Conservation (phyloP, 805 yeast genomes). For the Cyberlindnera galapagoensis region DNA sequence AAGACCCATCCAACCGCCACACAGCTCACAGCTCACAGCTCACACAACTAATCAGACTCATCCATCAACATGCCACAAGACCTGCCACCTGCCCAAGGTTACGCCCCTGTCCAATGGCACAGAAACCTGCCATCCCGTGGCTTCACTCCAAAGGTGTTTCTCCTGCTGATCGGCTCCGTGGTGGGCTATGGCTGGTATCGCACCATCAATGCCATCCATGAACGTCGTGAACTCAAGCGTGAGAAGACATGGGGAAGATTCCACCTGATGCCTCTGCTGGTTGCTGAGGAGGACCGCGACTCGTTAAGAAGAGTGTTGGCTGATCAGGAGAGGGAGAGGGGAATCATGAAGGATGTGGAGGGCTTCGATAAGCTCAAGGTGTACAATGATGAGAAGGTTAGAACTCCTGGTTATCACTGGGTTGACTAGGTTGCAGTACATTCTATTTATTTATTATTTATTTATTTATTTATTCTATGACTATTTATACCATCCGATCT, state of each 20-base stretch:
- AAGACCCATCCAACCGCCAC: no score
- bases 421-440: conserved; percentile 11
- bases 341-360: conserved; percentile 54
- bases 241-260: conserved; percentile 77
- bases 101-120: conserved; percentile 84
- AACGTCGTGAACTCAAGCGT: conserved; percentile 66
- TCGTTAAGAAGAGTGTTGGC: conserved; percentile 63
- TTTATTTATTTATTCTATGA: conserved; percentile 4
- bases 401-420: conserved; percentile 30
- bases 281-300: conserved; percentile 81
- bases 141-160: conserved; percentile 68
- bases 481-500: conserved; percentile 2
- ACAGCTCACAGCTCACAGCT: background rate
- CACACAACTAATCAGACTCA: background rate
- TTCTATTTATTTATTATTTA: conserved; percentile 7
- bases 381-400: conserved; percentile 35
- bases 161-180: conserved; percentile 55
- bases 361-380: conserved; percentile 55
- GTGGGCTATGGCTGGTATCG: conserved; percentile 70
- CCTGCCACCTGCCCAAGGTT: conserved; percentile 82
- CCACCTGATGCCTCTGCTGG: conserved; percentile 61
- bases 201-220: conserved; percentile 61
- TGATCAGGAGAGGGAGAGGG: conserved; percentile 62
- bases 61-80: conserved; percentile 48
- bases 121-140: conserved; percentile 83